Evolutionary conservation across 2,329 filamentous ascomycete genomes (phyloP), one percentile per base, ranked within the genome.

Genomic region (Colletotrichum orbiculare): DNA sequence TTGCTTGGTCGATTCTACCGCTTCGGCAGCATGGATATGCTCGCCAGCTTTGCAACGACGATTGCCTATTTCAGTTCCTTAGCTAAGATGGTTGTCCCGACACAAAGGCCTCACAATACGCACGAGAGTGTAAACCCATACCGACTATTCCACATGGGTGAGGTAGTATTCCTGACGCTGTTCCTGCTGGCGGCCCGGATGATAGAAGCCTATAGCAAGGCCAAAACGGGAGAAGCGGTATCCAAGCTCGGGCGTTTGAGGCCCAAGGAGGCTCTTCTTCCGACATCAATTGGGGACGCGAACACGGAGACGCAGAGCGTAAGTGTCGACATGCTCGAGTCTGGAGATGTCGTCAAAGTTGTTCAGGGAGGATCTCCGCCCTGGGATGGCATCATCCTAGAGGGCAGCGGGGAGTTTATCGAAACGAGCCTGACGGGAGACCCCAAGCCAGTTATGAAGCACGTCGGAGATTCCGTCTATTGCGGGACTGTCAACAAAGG

Each of bases 121-220:
- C 8, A 34, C 10, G 34, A 33, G 25, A 11, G 12, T 9, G 15
- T 17, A 7, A 2, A 25, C 1, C 45, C 45, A 25, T 48, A 11
- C 3, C 45, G 45, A 7, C 45, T 25, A 25, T 48, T 25, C 1
- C 45, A 48, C 8, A 43, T 50, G 77, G 88, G 90, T 70, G 85
- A 87, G 0, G 88, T 90, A 2, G 86, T 89, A 5, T 89, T 90
- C 67, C 74, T 90, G 50, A 90, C 87, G 0, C 81, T 90, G 74
- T 90, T 90, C 71, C 81, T 90, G 41, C 79, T 90, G 6, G 62
- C 68, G 66, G 76, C 76, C 35, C 77, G 83, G 6, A 81, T 82
- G 39, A 72, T 85, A 4, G 88, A 90, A 75, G 87, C 87, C 2
- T 88, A 88, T 73, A 89, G 85, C 76, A 90, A 90, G 71, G 85